phyloP scores from a whole-genome alignment of 306 rosid genomes.

The Medicago ruthenica region DNA sequence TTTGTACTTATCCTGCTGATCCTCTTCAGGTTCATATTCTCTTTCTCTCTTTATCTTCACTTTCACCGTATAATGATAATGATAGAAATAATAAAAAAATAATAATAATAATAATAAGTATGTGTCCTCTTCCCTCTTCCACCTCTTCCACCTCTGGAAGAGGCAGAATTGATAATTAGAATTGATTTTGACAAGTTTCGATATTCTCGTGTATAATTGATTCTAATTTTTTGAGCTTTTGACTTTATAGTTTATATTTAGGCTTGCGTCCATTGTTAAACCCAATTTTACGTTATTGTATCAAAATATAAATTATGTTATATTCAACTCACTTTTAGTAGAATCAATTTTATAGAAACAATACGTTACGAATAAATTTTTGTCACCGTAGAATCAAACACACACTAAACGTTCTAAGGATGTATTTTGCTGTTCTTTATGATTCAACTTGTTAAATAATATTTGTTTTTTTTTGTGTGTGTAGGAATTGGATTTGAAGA shows the following conservation, averaged over 20 bases:
- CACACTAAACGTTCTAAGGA: background rate
- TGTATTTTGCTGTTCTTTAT: background rate
- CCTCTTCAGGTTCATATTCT: constrained; percentile 69
- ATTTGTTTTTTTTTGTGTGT: constrained; percentile 18
- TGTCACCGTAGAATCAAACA: background rate
- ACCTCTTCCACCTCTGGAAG: too few species aligned
- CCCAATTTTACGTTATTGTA: too few species aligned
- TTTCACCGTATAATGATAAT: background rate
- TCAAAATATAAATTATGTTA: too few species aligned
- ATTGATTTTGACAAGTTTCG: background rate
- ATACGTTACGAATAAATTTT: too few species aligned
- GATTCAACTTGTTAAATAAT: constrained; percentile 3
- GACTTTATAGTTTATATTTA: background rate
- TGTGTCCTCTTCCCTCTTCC: too few species aligned
- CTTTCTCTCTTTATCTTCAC: background rate
- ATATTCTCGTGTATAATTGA: too few species aligned
- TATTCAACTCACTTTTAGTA: too few species aligned
- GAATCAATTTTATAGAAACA: background rate
- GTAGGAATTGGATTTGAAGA: constrained; percentile 87
- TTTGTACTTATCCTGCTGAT: constrained; percentile 87
- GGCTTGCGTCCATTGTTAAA: background rate
- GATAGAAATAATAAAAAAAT: too few species aligned
- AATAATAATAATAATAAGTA: too few species aligned
- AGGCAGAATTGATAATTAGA: too few species aligned
- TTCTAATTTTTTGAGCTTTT: background rate